Base-by-base conservation (phyloP, 345 rosid genomes). In the Gynandropsis gynandra region DNA sequence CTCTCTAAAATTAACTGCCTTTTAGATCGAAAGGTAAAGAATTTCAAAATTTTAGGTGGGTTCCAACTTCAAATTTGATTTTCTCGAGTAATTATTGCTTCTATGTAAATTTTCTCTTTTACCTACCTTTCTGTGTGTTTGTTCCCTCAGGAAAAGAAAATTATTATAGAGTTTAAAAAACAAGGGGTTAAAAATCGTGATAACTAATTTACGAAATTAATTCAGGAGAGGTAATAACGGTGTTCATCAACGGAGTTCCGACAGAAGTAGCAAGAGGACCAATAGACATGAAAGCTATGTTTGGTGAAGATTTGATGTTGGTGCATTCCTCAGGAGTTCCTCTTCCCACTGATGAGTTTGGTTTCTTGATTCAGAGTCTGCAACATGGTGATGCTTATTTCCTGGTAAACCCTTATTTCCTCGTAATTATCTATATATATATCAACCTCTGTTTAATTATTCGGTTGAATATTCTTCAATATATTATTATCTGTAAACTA, bases 181-280 rank as follows among this genome's bases (percentile, higher is more conserved):
- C n/a, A n/a, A n/a, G n/a, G n/a, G n/a, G 2, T 24, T 24, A 24
- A 24, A 24, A 24, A 2, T 2, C 5, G 5, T 24, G 29, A 24
- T 24, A 24, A 24, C 29, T 24, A 2, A 2, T 2, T 2, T 24
- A 5, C 2, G 29, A 24, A 24, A 24, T 24, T 2, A 24, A 24
- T 24, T 24, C 29, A 24, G 29, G 29, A 89, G 97, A 86, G 58
- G 65, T 58, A 21, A 73, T 83, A 65, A 80, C 90, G 56, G 88
- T 83, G 20, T 80, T 82, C 61, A 82, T 92, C 56, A 92, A 92
- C 62, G 95, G 98, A 50, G 75, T 85, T 14, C 71, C 80, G 33
- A 85, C 95, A 37, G 95, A 85, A 72, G 74, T 92, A 40, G 72
- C 85, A 38, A 77, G 85, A 39, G 97, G 95, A 36, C 75, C 83